Evolutionary conservation across 345 rosid species (phyloP).

Genomic region (Cochlearia excelsa): DNA sequence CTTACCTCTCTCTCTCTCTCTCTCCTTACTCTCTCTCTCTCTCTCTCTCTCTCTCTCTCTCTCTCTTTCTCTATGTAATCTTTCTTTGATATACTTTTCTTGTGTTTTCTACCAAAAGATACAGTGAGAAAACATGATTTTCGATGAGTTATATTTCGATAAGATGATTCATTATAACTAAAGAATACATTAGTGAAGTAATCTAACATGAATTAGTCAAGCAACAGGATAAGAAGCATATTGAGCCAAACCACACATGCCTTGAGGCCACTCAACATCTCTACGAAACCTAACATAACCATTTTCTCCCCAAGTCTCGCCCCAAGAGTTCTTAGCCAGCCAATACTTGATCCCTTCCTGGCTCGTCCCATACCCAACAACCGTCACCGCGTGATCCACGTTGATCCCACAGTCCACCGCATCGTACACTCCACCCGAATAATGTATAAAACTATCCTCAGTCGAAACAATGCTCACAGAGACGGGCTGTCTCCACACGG

Average conservation of each 20-base stretch:
- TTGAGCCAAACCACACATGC: slow-evolving; percentile 59
- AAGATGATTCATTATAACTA: neutral
- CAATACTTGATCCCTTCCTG: slow-evolving; percentile 44
- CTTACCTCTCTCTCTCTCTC: neutral
- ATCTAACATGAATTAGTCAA: neutral
- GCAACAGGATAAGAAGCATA: slow-evolving; percentile 48
- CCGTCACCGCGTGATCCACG: slow-evolving; percentile 48
- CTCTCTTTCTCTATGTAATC: slow-evolving; percentile 18
- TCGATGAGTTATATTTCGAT: neutral
- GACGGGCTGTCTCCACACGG: slow-evolving; percentile 60
- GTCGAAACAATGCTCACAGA: slow-evolving; percentile 41
- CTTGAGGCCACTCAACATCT: slow-evolving; percentile 35
- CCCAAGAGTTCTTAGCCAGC: slow-evolving; percentile 64
- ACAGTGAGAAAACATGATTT: slow-evolving; percentile 10
- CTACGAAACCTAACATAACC: slow-evolving; percentile 59
- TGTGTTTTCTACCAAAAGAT: slow-evolving; percentile 3
- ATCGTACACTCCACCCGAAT: slow-evolving; percentile 43
- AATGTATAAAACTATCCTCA: slow-evolving; percentile 35
- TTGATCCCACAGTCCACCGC: slow-evolving; percentile 39
- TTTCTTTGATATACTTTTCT: slow-evolving; percentile 19
- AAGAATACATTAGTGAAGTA: no score
- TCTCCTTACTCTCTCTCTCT: neutral
- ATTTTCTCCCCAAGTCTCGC: slow-evolving; percentile 53
- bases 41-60: neutral
- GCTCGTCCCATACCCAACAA: slow-evolving; percentile 49